Percentiles rank a stretch among this genome's conserved stretches.
phyloP scores from a whole-genome alignment of 768 basidiomycete species.

The Leccinum subgranulosum region DNA sequence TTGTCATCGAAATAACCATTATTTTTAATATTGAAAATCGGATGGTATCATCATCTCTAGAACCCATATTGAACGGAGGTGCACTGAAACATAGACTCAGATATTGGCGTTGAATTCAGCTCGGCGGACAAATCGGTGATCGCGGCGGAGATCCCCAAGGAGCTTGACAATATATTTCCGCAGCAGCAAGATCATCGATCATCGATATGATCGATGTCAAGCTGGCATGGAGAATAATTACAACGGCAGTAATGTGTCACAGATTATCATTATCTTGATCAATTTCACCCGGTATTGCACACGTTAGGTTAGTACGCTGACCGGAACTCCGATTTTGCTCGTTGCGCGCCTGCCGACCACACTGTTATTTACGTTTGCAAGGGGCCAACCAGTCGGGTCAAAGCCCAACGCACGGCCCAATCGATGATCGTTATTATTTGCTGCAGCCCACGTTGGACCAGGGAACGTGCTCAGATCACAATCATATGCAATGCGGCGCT shows the following conservation, averaged over 20 bases:
- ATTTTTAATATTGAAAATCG: background rate
- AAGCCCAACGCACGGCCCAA: too few species aligned
- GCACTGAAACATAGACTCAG: background rate
- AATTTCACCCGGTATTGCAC: background rate
- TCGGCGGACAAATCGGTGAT: background rate
- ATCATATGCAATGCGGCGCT: background rate
- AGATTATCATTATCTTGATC: background rate
- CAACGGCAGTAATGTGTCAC: too few species aligned
- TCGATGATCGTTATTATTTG: too few species aligned
- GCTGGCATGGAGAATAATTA: too few species aligned
- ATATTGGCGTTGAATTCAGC: background rate
- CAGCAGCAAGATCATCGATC: background rate
- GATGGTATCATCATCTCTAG: background rate
- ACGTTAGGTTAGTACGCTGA: background rate
- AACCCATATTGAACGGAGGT: background rate
- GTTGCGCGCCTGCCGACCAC: too few species aligned
- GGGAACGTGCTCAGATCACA: background rate
- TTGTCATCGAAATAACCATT: background rate
- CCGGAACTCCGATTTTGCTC: background rate
- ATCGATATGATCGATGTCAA: background rate
- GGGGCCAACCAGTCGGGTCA: too few species aligned
- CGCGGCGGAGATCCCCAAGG: background rate
- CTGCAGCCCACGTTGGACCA: too few species aligned
- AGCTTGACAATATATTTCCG: background rate
- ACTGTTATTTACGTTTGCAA: too few species aligned